A percentile compares a stretch with the other conserved stretches of the same genome.
Evolutionary conservation across 2,329 filamentous ascomycete species (phyloP).

Genomic region (Aspergillus eucalypticola): DNA sequence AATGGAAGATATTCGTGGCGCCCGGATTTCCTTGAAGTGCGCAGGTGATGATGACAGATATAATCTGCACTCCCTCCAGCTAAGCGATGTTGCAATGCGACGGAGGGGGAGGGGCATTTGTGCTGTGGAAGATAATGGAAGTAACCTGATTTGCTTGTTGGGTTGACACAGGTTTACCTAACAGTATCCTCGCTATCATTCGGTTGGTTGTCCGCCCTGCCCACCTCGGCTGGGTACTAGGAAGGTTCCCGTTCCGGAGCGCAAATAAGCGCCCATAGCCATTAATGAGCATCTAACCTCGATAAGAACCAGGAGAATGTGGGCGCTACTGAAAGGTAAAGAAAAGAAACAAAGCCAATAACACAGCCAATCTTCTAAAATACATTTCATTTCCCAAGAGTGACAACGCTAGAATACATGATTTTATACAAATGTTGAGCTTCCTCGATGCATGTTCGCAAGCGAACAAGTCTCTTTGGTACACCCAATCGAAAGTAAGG

Average conservation of each 20-base stretch:
- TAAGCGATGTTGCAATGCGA: constrained; percentile 29
- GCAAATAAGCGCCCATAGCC: constrained; percentile 14
- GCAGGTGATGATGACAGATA: constrained; percentile 10
- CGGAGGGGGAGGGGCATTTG: constrained; percentile 40
- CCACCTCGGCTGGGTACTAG: neutral
- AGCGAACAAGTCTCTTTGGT: neutral
- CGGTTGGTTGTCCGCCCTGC: neutral
- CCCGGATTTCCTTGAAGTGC: constrained; percentile 5
- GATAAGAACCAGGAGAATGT: neutral
- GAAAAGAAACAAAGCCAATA: neutral
- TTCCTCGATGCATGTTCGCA: neutral
- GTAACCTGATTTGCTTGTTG: constrained; percentile 14
- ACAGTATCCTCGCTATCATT: constrained; percentile 1
- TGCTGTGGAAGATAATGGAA: constrained; percentile 16
- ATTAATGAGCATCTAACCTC: neutral
- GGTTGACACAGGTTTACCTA: constrained; percentile 4
- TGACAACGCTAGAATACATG: constrained; percentile 1
- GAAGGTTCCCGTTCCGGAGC: neutral
- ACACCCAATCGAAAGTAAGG: neutral
- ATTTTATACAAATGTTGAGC: constrained; percentile 3
- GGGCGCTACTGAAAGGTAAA: neutral
- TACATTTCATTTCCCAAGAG: constrained; percentile 4
- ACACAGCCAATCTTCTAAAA: neutral
- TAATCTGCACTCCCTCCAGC: constrained; percentile 15
- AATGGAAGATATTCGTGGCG: constrained; percentile 6